Evolutionary conservation across 2,329 filamentous ascomycete species (phyloP), one percentile per base, ranked within the genome.

Genomic region (Chlorencoelia australis): DNA sequence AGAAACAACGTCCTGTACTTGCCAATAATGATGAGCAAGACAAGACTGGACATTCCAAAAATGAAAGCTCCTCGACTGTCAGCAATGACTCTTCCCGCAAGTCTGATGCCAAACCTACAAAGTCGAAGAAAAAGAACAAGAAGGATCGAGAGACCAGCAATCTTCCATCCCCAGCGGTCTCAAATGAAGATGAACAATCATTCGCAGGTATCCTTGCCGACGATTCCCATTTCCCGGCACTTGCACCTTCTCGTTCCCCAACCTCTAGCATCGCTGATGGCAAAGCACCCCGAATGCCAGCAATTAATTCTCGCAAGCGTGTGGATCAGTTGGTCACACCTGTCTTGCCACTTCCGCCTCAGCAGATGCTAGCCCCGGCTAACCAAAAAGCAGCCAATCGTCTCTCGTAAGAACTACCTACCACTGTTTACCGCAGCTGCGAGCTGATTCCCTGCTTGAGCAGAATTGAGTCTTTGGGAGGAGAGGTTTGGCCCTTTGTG

Each of bases 401-500:
- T 17, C 18, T 13, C 19, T 40, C 37, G 33, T 40, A 37, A 40
- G 37, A 39, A 42, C 17, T 7, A 26, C 21, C 21, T 20, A 8
- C 21, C 27, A 26, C 5, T 32, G 25, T 7, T 25, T 17, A 20
- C 17, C 14, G 35, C 19, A 33, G 21, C 37, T 33, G 28, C 27
- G 15, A 25, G 29, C 39, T 42, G 35, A 43, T 28, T n/a, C 22
- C 22, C 33, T 25, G n/a, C n/a, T n/a, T n/a, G n/a, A n/a, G 19
- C 30, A 45, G 44, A 20, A 30, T 28, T 21, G 32, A 40, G 34
- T 24, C 11, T 4, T 18, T 45, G 27, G 42, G 42, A 25, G 30
- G 29, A 20, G 29, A 27, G 15, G 28, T 19, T 13, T 49, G 46
- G 47, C 47, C 49, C 4, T 50, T 50, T 32, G 41, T 49, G 15